Evolutionary conservation across 2,329 filamentous ascomycete genomes (phyloP).

Genomic region (Aschersonia sp.): DNA sequence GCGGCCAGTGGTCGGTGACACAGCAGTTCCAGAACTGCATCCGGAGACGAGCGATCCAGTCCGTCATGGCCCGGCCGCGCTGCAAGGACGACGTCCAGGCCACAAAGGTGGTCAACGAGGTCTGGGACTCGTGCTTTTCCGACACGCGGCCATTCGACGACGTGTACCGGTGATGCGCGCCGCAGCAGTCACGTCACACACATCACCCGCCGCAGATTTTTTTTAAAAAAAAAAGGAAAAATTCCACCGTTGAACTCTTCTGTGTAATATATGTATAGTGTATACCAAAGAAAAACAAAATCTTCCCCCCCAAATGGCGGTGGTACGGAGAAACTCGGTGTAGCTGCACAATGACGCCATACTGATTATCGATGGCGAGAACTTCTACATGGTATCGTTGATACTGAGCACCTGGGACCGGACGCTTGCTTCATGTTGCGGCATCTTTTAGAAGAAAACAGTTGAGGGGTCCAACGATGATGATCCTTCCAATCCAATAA

Average conservation of each 20-base stretch:
- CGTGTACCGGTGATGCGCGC: conserved; percentile 55
- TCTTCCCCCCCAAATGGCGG: too few relatives aligned
- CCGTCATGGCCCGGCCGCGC: conserved; percentile 60
- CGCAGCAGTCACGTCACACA: not conserved
- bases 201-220: not conserved
- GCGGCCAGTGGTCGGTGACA: conserved; percentile 77
- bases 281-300: too few relatives aligned
- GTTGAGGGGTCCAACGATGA: too few relatives aligned
- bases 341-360: too few relatives aligned
- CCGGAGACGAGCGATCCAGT: conserved; percentile 62
- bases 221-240: conserved; percentile 3
- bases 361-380: too few relatives aligned
- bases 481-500: not conserved
- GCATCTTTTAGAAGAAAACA: too few relatives aligned
- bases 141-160: conserved; percentile 96
- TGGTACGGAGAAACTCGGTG: too few relatives aligned
- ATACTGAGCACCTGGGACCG: too few relatives aligned
- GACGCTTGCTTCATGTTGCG: too few relatives aligned
- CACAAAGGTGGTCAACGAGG: conserved; percentile 78
- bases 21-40: conserved; percentile 94
- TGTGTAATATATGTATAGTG: too few relatives aligned
- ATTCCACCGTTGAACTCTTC: not conserved
- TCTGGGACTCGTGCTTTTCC: conserved; percentile 95
- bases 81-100: conserved; percentile 82
- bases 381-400: too few relatives aligned